phyloP scores from a whole-genome alignment of 1,139 yeast genomes.

The Pichia sp. region DNA sequence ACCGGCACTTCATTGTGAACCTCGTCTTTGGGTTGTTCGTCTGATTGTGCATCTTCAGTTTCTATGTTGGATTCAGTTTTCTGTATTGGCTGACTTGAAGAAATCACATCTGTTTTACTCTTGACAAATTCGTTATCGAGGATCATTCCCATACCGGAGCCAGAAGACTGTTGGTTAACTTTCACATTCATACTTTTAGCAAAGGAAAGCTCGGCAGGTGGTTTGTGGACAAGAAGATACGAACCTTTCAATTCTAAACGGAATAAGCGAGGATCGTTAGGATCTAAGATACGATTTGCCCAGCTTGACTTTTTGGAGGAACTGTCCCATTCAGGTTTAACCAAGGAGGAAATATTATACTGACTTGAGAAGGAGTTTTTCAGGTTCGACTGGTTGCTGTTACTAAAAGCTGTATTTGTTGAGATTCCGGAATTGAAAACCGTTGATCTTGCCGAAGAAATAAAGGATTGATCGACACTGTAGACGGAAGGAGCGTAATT shows the following conservation, averaged over 20 bases:
- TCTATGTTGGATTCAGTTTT: background rate
- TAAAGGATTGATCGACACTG: conserved; percentile 1
- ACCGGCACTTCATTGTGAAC: background rate
- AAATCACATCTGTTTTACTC: conserved; percentile 8
- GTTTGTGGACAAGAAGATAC: conserved; percentile 51
- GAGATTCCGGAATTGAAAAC: background rate
- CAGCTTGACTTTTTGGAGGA: conserved; percentile 42
- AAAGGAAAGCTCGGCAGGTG: conserved; percentile 42
- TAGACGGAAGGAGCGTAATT: background rate
- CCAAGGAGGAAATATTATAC: conserved; percentile 14
- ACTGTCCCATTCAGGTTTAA: conserved; percentile 33
- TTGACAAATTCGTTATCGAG: conserved; percentile 13
- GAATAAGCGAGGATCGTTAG: conserved; percentile 41
- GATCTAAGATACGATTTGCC: conserved; percentile 43
- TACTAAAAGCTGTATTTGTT: background rate
- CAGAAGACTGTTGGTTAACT: background rate
- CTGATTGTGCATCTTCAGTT: background rate
- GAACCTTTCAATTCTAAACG: conserved; percentile 68
- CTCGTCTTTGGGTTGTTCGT: background rate
- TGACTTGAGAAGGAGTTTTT: background rate
- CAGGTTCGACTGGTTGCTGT: background rate
- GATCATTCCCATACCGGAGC: conserved; percentile 1
- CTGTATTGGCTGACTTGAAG: background rate
- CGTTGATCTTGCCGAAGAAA: background rate
- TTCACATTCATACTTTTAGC: conserved; percentile 40